These are phyloP conservation scores for Quercus phellos DNA, from an alignment of 331 rosid genomes.

Conservation along the genomic window DNA sequence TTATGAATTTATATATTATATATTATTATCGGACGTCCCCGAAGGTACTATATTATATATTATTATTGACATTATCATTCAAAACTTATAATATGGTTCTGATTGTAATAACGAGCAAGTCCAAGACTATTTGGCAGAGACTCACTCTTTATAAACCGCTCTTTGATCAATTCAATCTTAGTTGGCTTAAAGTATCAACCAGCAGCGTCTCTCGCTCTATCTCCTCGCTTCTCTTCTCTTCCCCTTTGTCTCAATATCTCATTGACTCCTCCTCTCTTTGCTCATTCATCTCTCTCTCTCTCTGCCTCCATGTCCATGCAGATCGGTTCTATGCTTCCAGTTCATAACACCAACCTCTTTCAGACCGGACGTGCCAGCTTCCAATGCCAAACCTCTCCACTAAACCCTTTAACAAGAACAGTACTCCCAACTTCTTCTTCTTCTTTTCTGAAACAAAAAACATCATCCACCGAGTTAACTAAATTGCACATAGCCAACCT, in stretches of 20 bases:
- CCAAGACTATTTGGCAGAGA: constrained; percentile 3
- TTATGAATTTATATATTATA: too few species aligned
- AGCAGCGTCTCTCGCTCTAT: neutral
- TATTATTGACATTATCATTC: neutral
- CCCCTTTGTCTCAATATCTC: neutral
- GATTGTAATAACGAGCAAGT: neutral
- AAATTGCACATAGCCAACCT: constrained; percentile 62
- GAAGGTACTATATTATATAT: too few species aligned
- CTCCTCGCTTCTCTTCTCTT: neutral
- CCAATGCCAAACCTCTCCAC: constrained; percentile 40
- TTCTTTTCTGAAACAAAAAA: neutral
- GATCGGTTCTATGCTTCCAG: constrained; percentile 40
- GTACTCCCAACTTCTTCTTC: constrained; percentile 19
- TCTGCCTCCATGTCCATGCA: constrained; percentile 42
- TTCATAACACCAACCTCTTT: constrained; percentile 33
- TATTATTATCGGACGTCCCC: too few species aligned
- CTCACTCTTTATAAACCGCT: constrained; percentile 20
- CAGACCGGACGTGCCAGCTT: constrained; percentile 46
- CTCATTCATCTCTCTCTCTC: neutral
- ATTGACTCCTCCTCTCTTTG: neutral
- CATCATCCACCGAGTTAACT: constrained; percentile 21
- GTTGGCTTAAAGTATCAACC: neutral
- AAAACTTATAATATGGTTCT: neutral
- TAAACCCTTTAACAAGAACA: constrained; percentile 33
- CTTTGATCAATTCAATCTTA: constrained; percentile 20